Evolutionary conservation across 75 land plant genomes (phyloP).

Genomic region (Pinus taeda): DNA sequence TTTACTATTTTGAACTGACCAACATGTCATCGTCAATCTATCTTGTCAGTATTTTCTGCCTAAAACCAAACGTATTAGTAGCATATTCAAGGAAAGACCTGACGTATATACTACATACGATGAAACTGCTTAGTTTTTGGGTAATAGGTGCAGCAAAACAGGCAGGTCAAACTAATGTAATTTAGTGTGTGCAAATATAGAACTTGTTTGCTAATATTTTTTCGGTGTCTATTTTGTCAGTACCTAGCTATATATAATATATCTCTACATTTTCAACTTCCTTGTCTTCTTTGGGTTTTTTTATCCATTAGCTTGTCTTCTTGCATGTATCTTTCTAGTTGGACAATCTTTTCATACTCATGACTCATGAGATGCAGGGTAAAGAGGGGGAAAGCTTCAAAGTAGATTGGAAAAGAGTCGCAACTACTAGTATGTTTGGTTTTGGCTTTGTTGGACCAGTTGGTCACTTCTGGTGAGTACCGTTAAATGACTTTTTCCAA

Average conservation of each 20-base stretch:
- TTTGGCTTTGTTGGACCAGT: conserved; percentile 94
- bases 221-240: neutral
- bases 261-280: neutral
- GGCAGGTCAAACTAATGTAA: neutral
- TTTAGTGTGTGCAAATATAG: neutral
- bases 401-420: conserved; percentile 81
- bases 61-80: neutral
- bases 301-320: neutral
- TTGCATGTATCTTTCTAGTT: neutral
- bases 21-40: neutral
- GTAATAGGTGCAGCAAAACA: neutral
- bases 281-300: neutral
- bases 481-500: neutral
- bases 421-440: conserved; percentile 79
- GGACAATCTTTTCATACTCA: neutral
- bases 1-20: no score
- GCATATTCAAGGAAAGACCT: neutral
- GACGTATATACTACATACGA: no score
- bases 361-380: neutral
- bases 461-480: conserved; percentile 81
- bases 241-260: neutral
- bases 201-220: neutral
- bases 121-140: neutral
- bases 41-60: neutral
- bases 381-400: conserved; percentile 30